Evolutionary conservation across 139 green algal genomes (phyloP), one percentile per base, ranked within the genome.

Genomic region (Chlamydomonas urium): DNA sequence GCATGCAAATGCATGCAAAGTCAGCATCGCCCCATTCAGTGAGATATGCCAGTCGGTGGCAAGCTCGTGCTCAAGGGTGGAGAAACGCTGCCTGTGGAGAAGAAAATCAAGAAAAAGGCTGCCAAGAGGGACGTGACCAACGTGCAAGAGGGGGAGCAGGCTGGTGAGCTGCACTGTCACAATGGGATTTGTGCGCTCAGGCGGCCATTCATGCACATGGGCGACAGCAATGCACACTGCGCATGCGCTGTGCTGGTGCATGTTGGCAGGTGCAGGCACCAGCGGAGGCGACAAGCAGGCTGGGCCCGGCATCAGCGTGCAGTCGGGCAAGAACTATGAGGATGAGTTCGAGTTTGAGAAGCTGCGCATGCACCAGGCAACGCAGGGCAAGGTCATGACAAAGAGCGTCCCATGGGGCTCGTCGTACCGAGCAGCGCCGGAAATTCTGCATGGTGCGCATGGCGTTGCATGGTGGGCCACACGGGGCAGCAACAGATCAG

Each of bases 381-480:
- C n/a, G 53, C 42, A 17, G n/a, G 19, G 8, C 5, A 17, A 62
- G 53, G 19, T 5, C 17, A 62, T 31, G 24, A 29, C 24, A 62
- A 62, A 62, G 53, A 62, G 5, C 23, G 8, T 5, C 53, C 23
- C 53, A 31, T 62, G 53, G 53, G 53, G 53, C 23, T 34, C 19
- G 19, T 62, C 53, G 24, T 62, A 62, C 24, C 53, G 53, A 8
- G 53, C 53, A 5, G 53, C 53, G 24, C 53, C 53, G 19, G 53
- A 62, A 17, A 62, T 62, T 29, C 24, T 62, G 53, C 53, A 62
- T 31, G 53, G 53, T 62, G 53, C 53, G 53, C n/a, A 17, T 53
- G 42, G n/a, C n/a, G n/a, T n/a, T n/a, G n/a, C n/a, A n/a, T n/a
- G n/a, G n/a, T n/a, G n/a, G n/a, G n/a, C n/a, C n/a, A n/a, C n/a